Conservation (phyloP, 768 basidiomycete genomes). For the Pisolithus marmoratus region DNA sequence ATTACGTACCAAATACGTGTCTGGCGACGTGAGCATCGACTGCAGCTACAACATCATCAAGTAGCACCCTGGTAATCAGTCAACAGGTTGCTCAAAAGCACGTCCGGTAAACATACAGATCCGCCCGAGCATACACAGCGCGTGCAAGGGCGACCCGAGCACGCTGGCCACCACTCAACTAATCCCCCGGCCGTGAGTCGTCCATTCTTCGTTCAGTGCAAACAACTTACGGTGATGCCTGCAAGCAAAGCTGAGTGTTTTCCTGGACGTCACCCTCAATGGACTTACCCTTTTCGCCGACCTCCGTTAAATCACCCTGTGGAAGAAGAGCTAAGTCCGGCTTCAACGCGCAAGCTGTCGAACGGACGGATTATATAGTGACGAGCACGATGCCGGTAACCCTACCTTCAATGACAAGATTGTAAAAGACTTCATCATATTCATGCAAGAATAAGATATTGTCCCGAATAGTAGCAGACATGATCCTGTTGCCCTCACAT, state of each 20-base stretch:
- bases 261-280: no score
- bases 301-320: constrained; percentile 79
- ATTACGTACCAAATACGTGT: constrained; percentile 65
- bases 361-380: not conserved
- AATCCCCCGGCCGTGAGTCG: constrained; percentile 10
- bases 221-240: constrained; percentile 52
- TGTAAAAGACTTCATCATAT: constrained; percentile 82
- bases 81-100: not conserved
- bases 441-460: constrained; percentile 91
- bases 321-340: constrained; percentile 77
- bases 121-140: constrained; percentile 88
- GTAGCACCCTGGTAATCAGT: constrained; percentile 45
- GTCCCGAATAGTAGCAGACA: constrained; percentile 80
- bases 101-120: constrained; percentile 48
- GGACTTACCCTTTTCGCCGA: constrained; percentile 71
- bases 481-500: constrained; percentile 50
- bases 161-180: constrained; percentile 81
- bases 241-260: constrained; percentile 1
- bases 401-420: constrained; percentile 72
- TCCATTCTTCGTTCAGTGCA: not conserved
- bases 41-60: constrained; percentile 88
- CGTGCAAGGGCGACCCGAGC: constrained; percentile 81
- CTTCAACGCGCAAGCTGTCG: constrained; percentile 73
- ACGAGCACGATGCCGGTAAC: not conserved
- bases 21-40: constrained; percentile 85